These are phyloP conservation scores for Lavandula angustifolia DNA, from an alignment of 257 asterid species.

Conservation along the genomic window DNA sequence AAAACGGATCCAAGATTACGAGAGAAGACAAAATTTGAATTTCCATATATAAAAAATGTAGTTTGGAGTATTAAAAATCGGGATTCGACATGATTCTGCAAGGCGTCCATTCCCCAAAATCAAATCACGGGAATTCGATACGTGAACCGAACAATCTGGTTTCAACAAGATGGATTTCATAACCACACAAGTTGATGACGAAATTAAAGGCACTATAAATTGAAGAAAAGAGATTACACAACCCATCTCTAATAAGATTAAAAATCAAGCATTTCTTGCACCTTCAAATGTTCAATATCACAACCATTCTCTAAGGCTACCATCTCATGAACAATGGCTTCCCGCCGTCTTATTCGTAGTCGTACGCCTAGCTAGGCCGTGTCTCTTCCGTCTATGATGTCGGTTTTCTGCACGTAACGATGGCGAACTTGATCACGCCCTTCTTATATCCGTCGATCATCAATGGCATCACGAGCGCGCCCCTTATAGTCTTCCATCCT, in stretches of 20 bases:
- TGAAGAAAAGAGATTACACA: not conserved
- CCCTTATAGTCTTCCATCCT: slow-evolving; percentile 98
- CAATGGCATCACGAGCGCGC: slow-evolving; percentile 88
- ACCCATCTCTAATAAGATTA: not conserved
- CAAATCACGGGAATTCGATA: no score
- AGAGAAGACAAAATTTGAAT: no score
- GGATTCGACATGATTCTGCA: no score
- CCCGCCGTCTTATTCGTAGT: not conserved
- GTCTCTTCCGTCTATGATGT: slow-evolving; percentile 27
- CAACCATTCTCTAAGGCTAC: not conserved
- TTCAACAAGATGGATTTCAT: no score
- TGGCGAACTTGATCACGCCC: slow-evolving; percentile 79
- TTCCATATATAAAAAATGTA: no score
- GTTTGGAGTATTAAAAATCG: no score
- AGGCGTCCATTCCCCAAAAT: no score
- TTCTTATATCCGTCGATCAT: slow-evolving; percentile 88
- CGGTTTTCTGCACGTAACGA: slow-evolving; percentile 82
- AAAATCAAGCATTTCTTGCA: not conserved
- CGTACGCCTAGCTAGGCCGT: not conserved
- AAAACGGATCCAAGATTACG: no score
- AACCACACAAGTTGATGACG: no score
- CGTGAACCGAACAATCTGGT: no score
- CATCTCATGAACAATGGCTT: not conserved
- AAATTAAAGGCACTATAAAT: not conserved
- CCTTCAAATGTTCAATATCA: not conserved